Evolutionary conservation across 2,329 filamentous ascomycete genomes (phyloP).

Genomic region (Ascochyta pisi): DNA sequence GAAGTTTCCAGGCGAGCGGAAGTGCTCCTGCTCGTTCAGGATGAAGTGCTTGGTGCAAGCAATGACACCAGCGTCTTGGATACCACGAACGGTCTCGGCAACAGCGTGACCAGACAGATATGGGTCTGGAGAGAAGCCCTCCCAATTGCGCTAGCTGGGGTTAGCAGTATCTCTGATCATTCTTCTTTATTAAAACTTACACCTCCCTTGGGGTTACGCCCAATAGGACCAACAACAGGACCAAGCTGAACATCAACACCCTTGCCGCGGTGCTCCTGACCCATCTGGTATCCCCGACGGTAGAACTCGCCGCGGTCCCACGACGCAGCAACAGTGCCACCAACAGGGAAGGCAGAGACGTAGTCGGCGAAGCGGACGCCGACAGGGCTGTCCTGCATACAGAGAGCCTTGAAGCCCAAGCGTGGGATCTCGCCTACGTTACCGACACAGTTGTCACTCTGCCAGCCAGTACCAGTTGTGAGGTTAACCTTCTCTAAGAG

Average conservation of each 20-base stretch:
- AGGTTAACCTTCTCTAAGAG: slow-evolving; percentile 91
- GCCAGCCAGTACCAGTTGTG: slow-evolving; percentile 86
- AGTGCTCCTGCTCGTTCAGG: slow-evolving; percentile 66
- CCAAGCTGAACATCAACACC: slow-evolving; percentile 78
- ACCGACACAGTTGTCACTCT: slow-evolving; percentile 64
- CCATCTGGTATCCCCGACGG: slow-evolving; percentile 75
- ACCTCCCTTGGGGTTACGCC: slow-evolving; percentile 71
- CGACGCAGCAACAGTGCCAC: slow-evolving; percentile 80
- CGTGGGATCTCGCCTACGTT: slow-evolving; percentile 73
- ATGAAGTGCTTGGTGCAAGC: slow-evolving; percentile 74
- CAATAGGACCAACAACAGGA: slow-evolving; percentile 77
- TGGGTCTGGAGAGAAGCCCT: slow-evolving; percentile 72
- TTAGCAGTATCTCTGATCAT: neutral
- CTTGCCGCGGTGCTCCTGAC: slow-evolving; percentile 75
- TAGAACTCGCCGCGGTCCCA: slow-evolving; percentile 78
- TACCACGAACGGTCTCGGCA: slow-evolving; percentile 76
- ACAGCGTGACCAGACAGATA: slow-evolving; percentile 76
- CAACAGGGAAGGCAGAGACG: slow-evolving; percentile 80
- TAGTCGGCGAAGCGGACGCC: slow-evolving; percentile 81
- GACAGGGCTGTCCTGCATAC: slow-evolving; percentile 84
- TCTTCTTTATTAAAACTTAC: slow-evolving; percentile 40
- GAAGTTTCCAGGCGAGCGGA: slow-evolving; percentile 69
- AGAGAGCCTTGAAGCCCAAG: slow-evolving; percentile 75
- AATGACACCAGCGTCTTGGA: slow-evolving; percentile 82
- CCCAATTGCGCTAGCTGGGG: slow-evolving; percentile 34